Evolutionary conservation across 2,329 filamentous ascomycete species (phyloP).

Genomic region (Blumeriella jaapii): DNA sequence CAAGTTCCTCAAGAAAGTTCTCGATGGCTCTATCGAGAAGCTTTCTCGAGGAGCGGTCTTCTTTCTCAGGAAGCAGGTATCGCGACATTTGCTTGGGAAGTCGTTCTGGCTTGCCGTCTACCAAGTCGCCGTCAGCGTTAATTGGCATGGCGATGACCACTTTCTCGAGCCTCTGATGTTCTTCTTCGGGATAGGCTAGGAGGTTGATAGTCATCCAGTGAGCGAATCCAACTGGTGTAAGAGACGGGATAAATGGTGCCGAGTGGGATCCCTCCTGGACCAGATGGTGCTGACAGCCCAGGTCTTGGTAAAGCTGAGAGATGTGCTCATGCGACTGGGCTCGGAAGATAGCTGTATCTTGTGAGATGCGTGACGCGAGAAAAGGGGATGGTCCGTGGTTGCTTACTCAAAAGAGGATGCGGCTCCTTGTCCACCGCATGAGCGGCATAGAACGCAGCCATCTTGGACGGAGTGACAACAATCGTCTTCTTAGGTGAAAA

Average conservation of each 20-base stretch:
- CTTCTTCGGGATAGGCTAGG: constrained; percentile 63
- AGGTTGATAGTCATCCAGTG: constrained; percentile 64
- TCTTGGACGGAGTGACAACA: constrained; percentile 65
- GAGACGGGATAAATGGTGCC: constrained; percentile 47
- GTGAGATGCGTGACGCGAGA: constrained; percentile 5
- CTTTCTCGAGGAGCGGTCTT: constrained; percentile 26
- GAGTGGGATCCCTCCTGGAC: constrained; percentile 42
- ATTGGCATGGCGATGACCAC: constrained; percentile 63
- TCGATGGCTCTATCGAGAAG: constrained; percentile 49
- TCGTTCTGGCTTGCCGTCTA: constrained; percentile 54
- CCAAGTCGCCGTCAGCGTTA: constrained; percentile 39
- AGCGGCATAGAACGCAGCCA: constrained; percentile 60
- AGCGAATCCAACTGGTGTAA: constrained; percentile 58
- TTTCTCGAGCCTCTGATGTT: constrained; percentile 57
- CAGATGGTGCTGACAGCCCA: constrained; percentile 50
- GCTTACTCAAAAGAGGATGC: constrained; percentile 56
- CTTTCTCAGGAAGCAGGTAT: constrained; percentile 52
- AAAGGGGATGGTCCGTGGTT: background rate
- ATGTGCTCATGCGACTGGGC: constrained; percentile 34
- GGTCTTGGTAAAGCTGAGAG: constrained; percentile 44
- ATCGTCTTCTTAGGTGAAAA: constrained; percentile 55
- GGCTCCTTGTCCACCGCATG: constrained; percentile 53
- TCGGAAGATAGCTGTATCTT: constrained; percentile 18
- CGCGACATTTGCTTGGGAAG: constrained; percentile 72
- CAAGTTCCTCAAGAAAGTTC: constrained; percentile 34